A percentile compares a stretch with the other conserved stretches of the same genome.
Conservation (phyloP, 345 rosid species). For the Isatis tinctoria region DNA sequence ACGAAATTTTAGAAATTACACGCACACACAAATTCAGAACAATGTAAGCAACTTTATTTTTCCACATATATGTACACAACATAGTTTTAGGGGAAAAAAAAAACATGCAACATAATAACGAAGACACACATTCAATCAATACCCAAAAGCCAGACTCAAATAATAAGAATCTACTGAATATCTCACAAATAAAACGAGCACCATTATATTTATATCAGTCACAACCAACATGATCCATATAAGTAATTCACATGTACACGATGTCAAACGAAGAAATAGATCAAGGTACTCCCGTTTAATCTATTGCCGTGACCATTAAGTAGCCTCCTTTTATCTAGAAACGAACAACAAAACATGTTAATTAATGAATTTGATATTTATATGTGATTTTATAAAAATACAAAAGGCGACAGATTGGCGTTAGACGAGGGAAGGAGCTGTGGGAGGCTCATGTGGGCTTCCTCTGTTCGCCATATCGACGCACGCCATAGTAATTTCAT, state of each 20-base stretch:
- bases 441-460: constrained; percentile 50
- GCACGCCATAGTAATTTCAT: background rate
- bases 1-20: no score
- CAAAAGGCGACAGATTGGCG: constrained; percentile 46
- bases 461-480: constrained; percentile 32
- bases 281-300: background rate
- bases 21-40: no score
- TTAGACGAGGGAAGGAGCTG: constrained; percentile 41
- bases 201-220: background rate
- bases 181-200: background rate
- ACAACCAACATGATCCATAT: background rate
- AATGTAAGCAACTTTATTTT: no score
- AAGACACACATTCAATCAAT: background rate
- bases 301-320: background rate
- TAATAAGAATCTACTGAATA: background rate
- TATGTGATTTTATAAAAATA: background rate
- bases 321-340: background rate
- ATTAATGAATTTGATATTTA: background rate
- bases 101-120: background rate
- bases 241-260: background rate
- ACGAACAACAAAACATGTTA: background rate
- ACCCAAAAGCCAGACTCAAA: background rate
- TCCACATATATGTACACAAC: no score
- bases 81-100: no score
- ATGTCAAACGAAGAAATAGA: background rate